phyloP scores from a whole-genome alignment of 1,284 basidiomycete species.

The Gomphus bonarii region DNA sequence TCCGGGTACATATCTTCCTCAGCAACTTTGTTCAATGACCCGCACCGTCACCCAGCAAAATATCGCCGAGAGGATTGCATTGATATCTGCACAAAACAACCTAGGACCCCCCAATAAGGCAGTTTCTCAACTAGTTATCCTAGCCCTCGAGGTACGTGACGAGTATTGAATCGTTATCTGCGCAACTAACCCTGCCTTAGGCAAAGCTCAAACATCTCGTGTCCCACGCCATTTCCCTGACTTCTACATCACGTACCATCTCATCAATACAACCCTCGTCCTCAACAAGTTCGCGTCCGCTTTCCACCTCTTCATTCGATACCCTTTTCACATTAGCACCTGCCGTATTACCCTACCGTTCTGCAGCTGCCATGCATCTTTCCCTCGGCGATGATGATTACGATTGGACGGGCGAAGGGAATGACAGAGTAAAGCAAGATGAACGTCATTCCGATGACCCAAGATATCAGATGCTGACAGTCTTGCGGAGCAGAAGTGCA shows the following conservation, averaged over 20 bases:
- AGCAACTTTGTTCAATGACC: slow-evolving; percentile 59
- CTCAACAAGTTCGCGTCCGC: slow-evolving; percentile 35
- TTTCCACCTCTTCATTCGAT: slow-evolving; percentile 60
- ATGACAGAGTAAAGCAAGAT: slow-evolving; percentile 30
- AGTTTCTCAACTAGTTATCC: slow-evolving; percentile 59
- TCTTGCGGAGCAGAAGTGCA: slow-evolving; percentile 62
- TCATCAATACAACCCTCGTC: slow-evolving; percentile 63
- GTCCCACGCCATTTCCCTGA: slow-evolving; percentile 64
- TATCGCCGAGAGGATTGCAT: slow-evolving; percentile 65
- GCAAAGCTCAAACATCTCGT: slow-evolving; percentile 75
- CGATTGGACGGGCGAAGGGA: slow-evolving; percentile 33
- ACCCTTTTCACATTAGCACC: slow-evolving; percentile 68
- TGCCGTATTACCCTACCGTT: slow-evolving; percentile 63
- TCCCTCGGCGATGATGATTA: slow-evolving; percentile 54
- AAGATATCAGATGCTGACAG: slow-evolving; percentile 63
- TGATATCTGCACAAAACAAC: slow-evolving; percentile 70
- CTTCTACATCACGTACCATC: slow-evolving; percentile 63
- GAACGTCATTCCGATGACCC: slow-evolving; percentile 57
- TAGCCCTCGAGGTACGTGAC: slow-evolving; percentile 61
- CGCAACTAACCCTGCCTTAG: slow-evolving; percentile 25
- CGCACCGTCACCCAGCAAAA: slow-evolving; percentile 66
- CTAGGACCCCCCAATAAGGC: slow-evolving; percentile 46
- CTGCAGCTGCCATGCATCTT: slow-evolving; percentile 58
- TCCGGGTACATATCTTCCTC: slow-evolving; percentile 56
- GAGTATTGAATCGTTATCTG: background rate